Percentiles rank a stretch among this genome's conserved stretches.
Conservation (phyloP, 2,329 filamentous ascomycete species). For the Cytospora leucostoma region DNA sequence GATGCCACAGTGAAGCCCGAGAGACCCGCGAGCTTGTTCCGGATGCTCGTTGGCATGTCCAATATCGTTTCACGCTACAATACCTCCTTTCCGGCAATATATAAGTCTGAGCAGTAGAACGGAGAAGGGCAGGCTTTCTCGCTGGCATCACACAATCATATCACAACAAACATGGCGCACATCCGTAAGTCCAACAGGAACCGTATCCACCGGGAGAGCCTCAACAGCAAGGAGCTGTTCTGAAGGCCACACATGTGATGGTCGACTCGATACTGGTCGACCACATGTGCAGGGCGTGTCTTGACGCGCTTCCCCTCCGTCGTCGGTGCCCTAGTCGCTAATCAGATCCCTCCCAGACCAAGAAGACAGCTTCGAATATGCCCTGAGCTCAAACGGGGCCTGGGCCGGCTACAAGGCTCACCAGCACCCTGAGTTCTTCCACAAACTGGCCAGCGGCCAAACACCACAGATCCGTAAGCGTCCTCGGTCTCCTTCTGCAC, state of each 20-base stretch:
- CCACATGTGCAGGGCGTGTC: background rate
- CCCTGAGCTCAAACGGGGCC: slow-evolving; percentile 67
- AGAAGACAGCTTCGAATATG: slow-evolving; percentile 62
- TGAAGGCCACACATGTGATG: background rate
- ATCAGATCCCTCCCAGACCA: slow-evolving; percentile 17
- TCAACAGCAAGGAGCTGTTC: background rate
- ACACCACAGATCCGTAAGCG: slow-evolving; percentile 60
- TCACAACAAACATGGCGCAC: slow-evolving; percentile 21
- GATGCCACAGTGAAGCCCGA: slow-evolving; percentile 9
- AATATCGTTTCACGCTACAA: background rate
- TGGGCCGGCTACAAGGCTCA: slow-evolving; percentile 68
- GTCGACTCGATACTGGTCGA: background rate
- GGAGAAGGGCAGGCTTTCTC: background rate
- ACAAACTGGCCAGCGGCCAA: slow-evolving; percentile 67
- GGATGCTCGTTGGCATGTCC: slow-evolving; percentile 1
- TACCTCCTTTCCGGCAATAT: background rate
- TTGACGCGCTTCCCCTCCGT: background rate
- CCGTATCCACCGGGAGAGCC: background rate
- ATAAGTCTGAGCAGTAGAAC: slow-evolving; percentile 10
- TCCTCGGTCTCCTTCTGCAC: slow-evolving; percentile 7
- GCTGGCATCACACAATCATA: slow-evolving; percentile 1
- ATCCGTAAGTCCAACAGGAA: slow-evolving; percentile 14
- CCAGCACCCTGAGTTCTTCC: slow-evolving; percentile 71
- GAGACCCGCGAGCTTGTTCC: slow-evolving; percentile 6
- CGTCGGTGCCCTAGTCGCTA: slow-evolving; percentile 1